Evolutionary conservation across 257 asterid species (phyloP).

Genomic region (Solanum peruvianum): DNA sequence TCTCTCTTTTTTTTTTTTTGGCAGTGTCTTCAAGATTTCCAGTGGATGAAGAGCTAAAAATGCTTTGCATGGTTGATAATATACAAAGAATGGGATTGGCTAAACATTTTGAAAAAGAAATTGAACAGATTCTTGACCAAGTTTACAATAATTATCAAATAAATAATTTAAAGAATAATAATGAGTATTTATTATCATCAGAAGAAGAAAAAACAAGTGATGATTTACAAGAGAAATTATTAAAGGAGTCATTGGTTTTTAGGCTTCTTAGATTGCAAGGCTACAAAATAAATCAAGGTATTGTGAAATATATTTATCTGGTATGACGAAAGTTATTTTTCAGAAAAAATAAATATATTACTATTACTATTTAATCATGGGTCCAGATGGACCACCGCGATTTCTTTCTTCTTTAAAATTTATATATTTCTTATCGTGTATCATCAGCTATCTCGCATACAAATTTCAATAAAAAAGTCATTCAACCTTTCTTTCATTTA

Average conservation of each 20-base stretch:
- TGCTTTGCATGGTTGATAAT: slow-evolving; percentile 38
- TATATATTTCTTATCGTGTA: not conserved
- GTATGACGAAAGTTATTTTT: not conserved
- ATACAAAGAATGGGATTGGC: slow-evolving; percentile 47
- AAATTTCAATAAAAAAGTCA: too few species aligned
- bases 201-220: not conserved
- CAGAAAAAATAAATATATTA: not conserved
- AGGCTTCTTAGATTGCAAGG: slow-evolving; percentile 54
- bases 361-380: not conserved
- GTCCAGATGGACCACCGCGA: not conserved
- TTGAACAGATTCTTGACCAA: slow-evolving; percentile 22
- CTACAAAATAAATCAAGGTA: slow-evolving; percentile 29
- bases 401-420: not conserved
- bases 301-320: not conserved
- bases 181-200: not conserved
- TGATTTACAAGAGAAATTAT: slow-evolving; percentile 13
- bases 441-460: not conserved
- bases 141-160: slow-evolving; percentile 17
- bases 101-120: slow-evolving; percentile 26
- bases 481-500: too few species aligned
- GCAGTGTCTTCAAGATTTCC: slow-evolving; percentile 36
- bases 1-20: not conserved
- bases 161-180: not conserved
- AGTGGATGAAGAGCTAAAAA: slow-evolving; percentile 30
- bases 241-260: slow-evolving; percentile 53